These are phyloP conservation scores for Aaosphaeria arxii DNA, from an alignment of 2,329 filamentous ascomycete species.

Conservation along the genomic window DNA sequence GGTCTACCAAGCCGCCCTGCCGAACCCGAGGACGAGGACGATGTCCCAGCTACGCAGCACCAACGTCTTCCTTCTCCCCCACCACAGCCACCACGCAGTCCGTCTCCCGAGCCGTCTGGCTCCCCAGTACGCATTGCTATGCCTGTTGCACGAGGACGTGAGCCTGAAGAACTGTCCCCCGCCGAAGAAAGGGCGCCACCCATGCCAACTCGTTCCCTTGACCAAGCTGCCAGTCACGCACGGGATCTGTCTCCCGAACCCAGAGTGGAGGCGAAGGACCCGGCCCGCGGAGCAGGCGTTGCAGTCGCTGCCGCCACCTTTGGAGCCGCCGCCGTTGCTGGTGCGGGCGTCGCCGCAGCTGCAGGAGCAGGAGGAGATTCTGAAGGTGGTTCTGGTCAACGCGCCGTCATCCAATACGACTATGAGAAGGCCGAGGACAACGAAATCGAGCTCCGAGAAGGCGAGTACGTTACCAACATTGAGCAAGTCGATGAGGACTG, in stretches of 20 bases:
- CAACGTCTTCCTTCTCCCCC: constrained; percentile 44
- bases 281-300: constrained; percentile 53
- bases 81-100: constrained; percentile 36
- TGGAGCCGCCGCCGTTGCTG: constrained; percentile 41
- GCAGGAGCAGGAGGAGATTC: constrained; percentile 28
- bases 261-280: constrained; percentile 54
- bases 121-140: constrained; percentile 85
- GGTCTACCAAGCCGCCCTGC: constrained; percentile 64
- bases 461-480: constrained; percentile 84
- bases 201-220: constrained; percentile 63
- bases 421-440: constrained; percentile 98
- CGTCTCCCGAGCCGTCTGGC: constrained; percentile 53
- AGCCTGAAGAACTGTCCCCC: constrained; percentile 50
- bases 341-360: constrained; percentile 42
- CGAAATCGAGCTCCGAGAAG: constrained; percentile 86
- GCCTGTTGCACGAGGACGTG: constrained; percentile 68
- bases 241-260: constrained; percentile 65
- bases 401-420: constrained; percentile 84
- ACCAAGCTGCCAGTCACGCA: constrained; percentile 61
- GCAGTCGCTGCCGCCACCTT: constrained; percentile 45
- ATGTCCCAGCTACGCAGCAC: constrained; percentile 55
- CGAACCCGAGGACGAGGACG: constrained; percentile 42
- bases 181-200: constrained; percentile 50
- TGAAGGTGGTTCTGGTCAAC: constrained; percentile 55
- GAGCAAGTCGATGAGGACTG: constrained; percentile 98